phyloP scores from a whole-genome alignment of 495 filamentous ascomycete genomes.

The Letharia columbiana region DNA sequence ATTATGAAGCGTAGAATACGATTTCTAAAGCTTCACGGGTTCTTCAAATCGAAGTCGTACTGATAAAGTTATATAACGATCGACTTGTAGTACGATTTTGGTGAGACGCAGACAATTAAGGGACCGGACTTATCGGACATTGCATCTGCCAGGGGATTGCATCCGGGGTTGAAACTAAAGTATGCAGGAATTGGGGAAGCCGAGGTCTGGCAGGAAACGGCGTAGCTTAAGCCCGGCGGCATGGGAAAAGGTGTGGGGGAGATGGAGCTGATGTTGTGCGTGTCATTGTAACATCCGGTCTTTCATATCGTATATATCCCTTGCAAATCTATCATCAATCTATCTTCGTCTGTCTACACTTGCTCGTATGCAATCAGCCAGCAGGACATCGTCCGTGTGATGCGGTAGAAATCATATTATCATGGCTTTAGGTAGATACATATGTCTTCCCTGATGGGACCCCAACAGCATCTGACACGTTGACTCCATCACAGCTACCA shows the following conservation, averaged over 20 bases:
- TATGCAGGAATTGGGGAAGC: background rate
- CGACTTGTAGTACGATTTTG: too few relatives aligned
- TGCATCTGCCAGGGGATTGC: too few relatives aligned
- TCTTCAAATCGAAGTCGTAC: too few relatives aligned
- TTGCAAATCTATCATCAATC: background rate
- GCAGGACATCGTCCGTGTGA: background rate
- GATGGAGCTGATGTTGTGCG: background rate
- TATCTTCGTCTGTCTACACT: background rate
- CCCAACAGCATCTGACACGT: background rate
- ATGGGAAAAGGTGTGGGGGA: background rate
- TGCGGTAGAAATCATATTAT: background rate
- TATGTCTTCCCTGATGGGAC: background rate
- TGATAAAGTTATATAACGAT: too few relatives aligned
- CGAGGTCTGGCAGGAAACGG: background rate
- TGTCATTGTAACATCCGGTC: background rate
- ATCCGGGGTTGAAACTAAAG: too few relatives aligned
- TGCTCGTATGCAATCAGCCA: background rate
- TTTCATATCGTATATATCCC: background rate
- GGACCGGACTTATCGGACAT: too few relatives aligned
- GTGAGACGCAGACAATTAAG: too few relatives aligned
- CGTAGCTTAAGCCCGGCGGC: background rate
- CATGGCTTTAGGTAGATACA: slow-evolving; percentile 12
- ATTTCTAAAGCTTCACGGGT: too few relatives aligned
- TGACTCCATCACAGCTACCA: slow-evolving; percentile 27
- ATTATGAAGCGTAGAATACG: too few relatives aligned